Evolutionary conservation across 2,329 filamentous ascomycete genomes (phyloP).

Genomic region (Fusarium buxicola): DNA sequence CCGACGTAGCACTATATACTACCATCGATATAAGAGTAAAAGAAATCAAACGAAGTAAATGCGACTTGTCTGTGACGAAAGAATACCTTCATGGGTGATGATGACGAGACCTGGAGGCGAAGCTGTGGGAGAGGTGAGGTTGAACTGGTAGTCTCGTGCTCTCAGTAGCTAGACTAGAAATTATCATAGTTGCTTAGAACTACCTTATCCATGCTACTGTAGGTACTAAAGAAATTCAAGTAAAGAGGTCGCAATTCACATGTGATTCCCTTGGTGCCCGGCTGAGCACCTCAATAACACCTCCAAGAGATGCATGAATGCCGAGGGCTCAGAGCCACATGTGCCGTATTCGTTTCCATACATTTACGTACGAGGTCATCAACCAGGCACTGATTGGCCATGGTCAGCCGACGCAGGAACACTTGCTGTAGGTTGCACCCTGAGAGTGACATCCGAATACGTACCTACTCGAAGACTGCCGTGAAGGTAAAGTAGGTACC

Average conservation of each 20-base stretch:
- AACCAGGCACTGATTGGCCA: conserved; percentile 28
- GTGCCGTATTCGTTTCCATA: conserved; percentile 36
- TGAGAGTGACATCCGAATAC: conserved; percentile 17
- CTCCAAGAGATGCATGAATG: no score
- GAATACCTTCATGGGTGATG: not conserved
- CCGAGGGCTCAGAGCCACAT: conserved; percentile 14
- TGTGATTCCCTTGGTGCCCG: conserved; percentile 30
- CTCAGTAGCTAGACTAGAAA: not conserved
- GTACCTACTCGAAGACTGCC: no score
- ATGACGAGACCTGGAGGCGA: not conserved
- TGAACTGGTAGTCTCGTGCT: conserved; percentile 7
- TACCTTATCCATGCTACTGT: not conserved
- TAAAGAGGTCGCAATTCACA: conserved; percentile 9
- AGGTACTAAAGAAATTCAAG: not conserved
- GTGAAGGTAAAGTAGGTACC: no score
- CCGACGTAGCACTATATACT: conserved; percentile 9
- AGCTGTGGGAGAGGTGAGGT: no score
- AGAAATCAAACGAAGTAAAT: not conserved
- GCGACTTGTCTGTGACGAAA: not conserved
- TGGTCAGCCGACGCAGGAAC: conserved; percentile 12
- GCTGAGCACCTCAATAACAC: not conserved
- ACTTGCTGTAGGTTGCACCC: conserved; percentile 8
- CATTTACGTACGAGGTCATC: conserved; percentile 27
- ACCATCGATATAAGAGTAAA: conserved; percentile 14
- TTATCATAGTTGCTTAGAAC: not conserved